Percentiles rank a stretch among this genome's conserved stretches.
phyloP scores from a whole-genome alignment of 257 asterid genomes.

The Nicotiana undulata region DNA sequence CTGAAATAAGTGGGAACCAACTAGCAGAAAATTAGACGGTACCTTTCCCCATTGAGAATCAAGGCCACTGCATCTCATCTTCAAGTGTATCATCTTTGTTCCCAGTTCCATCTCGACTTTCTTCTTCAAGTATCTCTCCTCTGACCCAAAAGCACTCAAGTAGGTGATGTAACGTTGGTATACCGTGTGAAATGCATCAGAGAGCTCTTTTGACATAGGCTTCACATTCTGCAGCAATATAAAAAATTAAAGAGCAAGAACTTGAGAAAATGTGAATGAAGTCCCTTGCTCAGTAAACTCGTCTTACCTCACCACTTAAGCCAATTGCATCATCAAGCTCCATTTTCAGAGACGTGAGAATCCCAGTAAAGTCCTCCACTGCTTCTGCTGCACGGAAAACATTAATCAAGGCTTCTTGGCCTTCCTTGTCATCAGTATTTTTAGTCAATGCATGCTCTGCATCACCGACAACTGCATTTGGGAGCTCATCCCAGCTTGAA shows the following conservation, averaged over 20 bases:
- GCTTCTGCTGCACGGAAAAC: conserved; percentile 90
- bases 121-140: conserved; percentile 82
- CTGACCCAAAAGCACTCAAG: conserved; percentile 74
- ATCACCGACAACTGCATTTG: conserved; percentile 53
- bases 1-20: neutral
- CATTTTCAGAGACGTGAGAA: conserved; percentile 70
- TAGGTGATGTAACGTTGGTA: conserved; percentile 60
- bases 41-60: conserved; percentile 97
- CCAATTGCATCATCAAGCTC: conserved; percentile 85
- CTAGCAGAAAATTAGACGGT: conserved; percentile 2
- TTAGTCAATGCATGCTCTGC: conserved; percentile 67
- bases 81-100: conserved; percentile 79
- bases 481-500: conserved; percentile 70
- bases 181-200: conserved; percentile 55
- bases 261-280: neutral
- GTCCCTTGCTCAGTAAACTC: neutral
- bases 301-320: conserved; percentile 75
- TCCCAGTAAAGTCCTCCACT: conserved; percentile 86
- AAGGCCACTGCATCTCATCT: conserved; percentile 97
- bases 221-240: conserved; percentile 59
- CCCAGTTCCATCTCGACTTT: conserved; percentile 93
- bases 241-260: conserved; percentile 12
- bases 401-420: conserved; percentile 66
- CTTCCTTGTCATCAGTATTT: conserved; percentile 65
- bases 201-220: conserved; percentile 65